phyloP scores from a whole-genome alignment of 805 yeast species.

The Deakozyma indianensis region DNA sequence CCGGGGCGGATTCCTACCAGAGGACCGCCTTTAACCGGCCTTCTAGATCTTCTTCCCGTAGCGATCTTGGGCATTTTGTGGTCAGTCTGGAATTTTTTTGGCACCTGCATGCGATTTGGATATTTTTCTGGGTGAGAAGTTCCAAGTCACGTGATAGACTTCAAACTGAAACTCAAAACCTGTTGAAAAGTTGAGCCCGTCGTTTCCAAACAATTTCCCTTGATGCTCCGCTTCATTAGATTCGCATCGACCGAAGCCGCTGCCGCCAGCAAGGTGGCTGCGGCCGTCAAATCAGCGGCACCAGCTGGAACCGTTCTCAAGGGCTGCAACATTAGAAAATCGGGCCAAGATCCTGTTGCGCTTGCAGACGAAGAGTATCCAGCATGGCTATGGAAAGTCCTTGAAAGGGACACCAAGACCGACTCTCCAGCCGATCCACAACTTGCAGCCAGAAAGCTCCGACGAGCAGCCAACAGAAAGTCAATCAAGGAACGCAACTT shows the following conservation, averaged over 20 bases:
- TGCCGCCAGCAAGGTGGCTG: constrained; percentile 4
- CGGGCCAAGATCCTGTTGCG: constrained; percentile 82
- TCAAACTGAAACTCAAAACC: no score
- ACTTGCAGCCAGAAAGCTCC: constrained; percentile 51
- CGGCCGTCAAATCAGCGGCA: constrained; percentile 4
- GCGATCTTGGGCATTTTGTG: not conserved
- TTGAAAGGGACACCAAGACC: constrained; percentile 49
- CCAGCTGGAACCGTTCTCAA: constrained; percentile 37
- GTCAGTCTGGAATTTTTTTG: no score
- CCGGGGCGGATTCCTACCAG: not conserved
- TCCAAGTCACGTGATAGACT: no score
- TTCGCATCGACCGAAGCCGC: not conserved
- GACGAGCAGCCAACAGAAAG: constrained; percentile 53
- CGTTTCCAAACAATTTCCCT: no score
- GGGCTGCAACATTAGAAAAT: constrained; percentile 64
- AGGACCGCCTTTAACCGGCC: not conserved
- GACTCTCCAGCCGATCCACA: constrained; percentile 47
- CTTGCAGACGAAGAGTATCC: constrained; percentile 83
- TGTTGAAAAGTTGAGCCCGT: no score
- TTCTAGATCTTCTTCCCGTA: not conserved
- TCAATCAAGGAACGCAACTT: constrained; percentile 70
- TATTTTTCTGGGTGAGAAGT: no score
- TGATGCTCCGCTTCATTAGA: not conserved
- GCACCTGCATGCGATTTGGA: no score
- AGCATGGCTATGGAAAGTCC: constrained; percentile 81